phyloP scores from a whole-genome alignment of 2,329 filamentous ascomycete genomes.

The Pezicula carpinea region DNA sequence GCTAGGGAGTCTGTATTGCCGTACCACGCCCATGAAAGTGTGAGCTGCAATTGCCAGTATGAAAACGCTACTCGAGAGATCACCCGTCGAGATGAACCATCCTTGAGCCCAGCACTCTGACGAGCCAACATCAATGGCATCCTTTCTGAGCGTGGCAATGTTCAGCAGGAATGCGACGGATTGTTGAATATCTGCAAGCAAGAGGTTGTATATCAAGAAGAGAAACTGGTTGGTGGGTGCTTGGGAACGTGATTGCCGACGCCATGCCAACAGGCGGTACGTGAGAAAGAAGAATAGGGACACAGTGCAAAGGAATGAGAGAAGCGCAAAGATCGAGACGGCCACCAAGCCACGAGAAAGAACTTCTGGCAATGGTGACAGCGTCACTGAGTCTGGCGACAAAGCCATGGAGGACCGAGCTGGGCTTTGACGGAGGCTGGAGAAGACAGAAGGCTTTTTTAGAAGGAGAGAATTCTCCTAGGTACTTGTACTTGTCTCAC shows the following conservation, averaged over 20 bases:
- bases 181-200: slow-evolving; percentile 65
- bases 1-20: slow-evolving; percentile 46
- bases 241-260: slow-evolving; percentile 6
- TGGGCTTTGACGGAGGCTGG: neutral
- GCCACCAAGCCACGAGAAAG: slow-evolving; percentile 36
- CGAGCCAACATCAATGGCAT: slow-evolving; percentile 50
- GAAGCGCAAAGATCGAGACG: slow-evolving; percentile 38
- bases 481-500: too few relatives aligned
- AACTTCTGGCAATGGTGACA: slow-evolving; percentile 23
- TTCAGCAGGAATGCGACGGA: slow-evolving; percentile 60
- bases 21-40: slow-evolving; percentile 60
- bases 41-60: slow-evolving; percentile 62
- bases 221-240: slow-evolving; percentile 59
- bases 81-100: slow-evolving; percentile 64
- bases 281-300: slow-evolving; percentile 37
- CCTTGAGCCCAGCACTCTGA: slow-evolving; percentile 58
- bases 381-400: slow-evolving; percentile 11
- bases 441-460: neutral
- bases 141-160: slow-evolving; percentile 48
- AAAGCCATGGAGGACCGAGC: neutral
- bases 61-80: slow-evolving; percentile 62
- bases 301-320: slow-evolving; percentile 41
- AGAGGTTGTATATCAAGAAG: slow-evolving; percentile 63
- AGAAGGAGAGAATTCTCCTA: too few relatives aligned
- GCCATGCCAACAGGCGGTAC: slow-evolving; percentile 30